Percentiles rank a stretch among this genome's conserved stretches.
Conservation (phyloP, 169 alveolate species). For the Plasmodium malariae region DNA sequence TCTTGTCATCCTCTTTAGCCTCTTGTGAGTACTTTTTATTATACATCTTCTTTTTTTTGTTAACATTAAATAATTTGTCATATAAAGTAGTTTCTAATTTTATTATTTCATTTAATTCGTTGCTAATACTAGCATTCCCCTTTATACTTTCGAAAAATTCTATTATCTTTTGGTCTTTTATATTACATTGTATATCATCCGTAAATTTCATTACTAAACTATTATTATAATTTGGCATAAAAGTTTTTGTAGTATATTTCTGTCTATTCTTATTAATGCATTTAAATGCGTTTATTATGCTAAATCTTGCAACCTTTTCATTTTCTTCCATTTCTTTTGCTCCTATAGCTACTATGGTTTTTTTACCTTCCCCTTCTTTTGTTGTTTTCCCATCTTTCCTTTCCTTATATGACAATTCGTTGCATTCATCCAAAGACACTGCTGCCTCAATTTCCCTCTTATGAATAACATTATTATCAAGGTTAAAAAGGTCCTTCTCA, state of each 20-base stretch:
- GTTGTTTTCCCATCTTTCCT: too few relatives aligned
- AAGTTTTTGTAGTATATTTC: background rate
- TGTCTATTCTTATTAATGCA: conserved; percentile 8
- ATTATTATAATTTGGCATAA: background rate
- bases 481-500: background rate
- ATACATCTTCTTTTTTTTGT: too few relatives aligned
- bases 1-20: too few relatives aligned
- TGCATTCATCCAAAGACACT: background rate
- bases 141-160: conserved; percentile 15
- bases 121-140: too few relatives aligned
- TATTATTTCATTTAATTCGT: too few relatives aligned
- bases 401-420: background rate
- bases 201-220: background rate
- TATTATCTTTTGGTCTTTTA: conserved; percentile 9
- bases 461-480: background rate
- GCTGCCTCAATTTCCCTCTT: background rate
- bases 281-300: background rate
- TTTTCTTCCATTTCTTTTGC: background rate
- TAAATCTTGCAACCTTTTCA: background rate
- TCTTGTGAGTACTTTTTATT: too few relatives aligned
- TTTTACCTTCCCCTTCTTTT: too few relatives aligned
- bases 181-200: conserved; percentile 27
- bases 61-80: too few relatives aligned
- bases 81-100: too few relatives aligned
- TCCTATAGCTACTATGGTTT: too few relatives aligned